These are phyloP conservation scores for Auricularia sp. DNA, from an alignment of 768 basidiomycete genomes.

Conservation along the genomic window DNA sequence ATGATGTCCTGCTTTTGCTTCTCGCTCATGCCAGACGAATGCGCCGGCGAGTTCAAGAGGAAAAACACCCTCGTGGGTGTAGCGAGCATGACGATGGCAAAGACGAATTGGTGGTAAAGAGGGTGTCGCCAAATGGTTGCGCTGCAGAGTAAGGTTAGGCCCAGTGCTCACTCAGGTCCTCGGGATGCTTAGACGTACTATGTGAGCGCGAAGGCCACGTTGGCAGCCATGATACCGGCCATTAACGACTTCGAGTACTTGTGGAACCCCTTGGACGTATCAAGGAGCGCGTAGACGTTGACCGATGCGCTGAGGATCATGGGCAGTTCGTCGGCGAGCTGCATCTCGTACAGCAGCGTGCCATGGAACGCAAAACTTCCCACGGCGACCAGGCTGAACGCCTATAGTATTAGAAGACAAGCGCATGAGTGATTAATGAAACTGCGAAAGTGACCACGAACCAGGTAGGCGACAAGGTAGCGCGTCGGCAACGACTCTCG, in stretches of 20 bases:
- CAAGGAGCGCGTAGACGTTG: slow-evolving; percentile 50
- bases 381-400: slow-evolving; percentile 60
- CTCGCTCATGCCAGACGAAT: slow-evolving; percentile 25
- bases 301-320: slow-evolving; percentile 46
- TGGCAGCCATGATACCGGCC: slow-evolving; percentile 33
- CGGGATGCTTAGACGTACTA: slow-evolving; percentile 46
- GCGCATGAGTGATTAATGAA: neutral
- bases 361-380: slow-evolving; percentile 76
- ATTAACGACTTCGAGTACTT: slow-evolving; percentile 24
- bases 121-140: slow-evolving; percentile 65
- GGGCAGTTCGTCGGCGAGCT: slow-evolving; percentile 73
- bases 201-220: slow-evolving; percentile 55
- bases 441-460: slow-evolving; percentile 11
- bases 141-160: neutral
- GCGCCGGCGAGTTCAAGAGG: slow-evolving; percentile 26
- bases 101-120: slow-evolving; percentile 69
- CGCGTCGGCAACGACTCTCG: slow-evolving; percentile 26
- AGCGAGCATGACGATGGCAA: slow-evolving; percentile 46
- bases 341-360: slow-evolving; percentile 63
- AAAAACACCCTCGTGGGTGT: slow-evolving; percentile 41
- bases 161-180: neutral
- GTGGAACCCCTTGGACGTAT: slow-evolving; percentile 29
- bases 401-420: slow-evolving; percentile 28
- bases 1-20: slow-evolving; percentile 33
- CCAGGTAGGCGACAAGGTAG: slow-evolving; percentile 24